phyloP scores from a whole-genome alignment of 2,329 filamentous ascomycete genomes.

The Orbilia quercus region DNA sequence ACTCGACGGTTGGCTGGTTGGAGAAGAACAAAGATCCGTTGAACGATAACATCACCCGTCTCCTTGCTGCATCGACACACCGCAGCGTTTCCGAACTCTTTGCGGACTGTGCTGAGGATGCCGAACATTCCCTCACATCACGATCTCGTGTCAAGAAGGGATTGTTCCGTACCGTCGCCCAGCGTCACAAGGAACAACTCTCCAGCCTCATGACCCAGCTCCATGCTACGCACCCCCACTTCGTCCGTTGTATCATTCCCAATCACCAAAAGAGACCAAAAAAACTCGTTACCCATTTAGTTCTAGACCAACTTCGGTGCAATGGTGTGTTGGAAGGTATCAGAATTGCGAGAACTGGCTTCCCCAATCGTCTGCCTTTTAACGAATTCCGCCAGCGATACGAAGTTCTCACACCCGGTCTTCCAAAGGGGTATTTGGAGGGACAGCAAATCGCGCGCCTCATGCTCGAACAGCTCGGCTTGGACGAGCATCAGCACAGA shows the following conservation, averaged over 20 bases:
- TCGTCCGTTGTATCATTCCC: slow-evolving; percentile 95
- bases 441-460: slow-evolving; percentile 85
- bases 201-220: slow-evolving; percentile 94
- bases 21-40: slow-evolving; percentile 99
- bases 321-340: slow-evolving; percentile 99
- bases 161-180: slow-evolving; percentile 93
- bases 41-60: slow-evolving; percentile 93
- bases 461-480: slow-evolving; percentile 87
- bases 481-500: slow-evolving; percentile 87
- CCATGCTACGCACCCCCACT: slow-evolving; percentile 96
- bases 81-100: slow-evolving; percentile 87
- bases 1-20: slow-evolving; percentile 92
- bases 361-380: slow-evolving; percentile 92
- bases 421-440: slow-evolving; percentile 91
- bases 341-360: slow-evolving; percentile 93
- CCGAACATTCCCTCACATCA: slow-evolving; percentile 77
- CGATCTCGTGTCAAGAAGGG: slow-evolving; percentile 93
- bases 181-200: slow-evolving; percentile 97
- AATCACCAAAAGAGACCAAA: slow-evolving; percentile 98
- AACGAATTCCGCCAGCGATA: slow-evolving; percentile 95
- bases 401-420: slow-evolving; percentile 87
- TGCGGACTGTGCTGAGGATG: slow-evolving; percentile 80
- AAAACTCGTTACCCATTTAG: slow-evolving; percentile 88
- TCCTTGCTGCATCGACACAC: slow-evolving; percentile 84
- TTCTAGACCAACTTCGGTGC: slow-evolving; percentile 95